Base-by-base conservation (phyloP, 1,284 basidiomycete genomes). In the Gymnopus androsaceus region DNA sequence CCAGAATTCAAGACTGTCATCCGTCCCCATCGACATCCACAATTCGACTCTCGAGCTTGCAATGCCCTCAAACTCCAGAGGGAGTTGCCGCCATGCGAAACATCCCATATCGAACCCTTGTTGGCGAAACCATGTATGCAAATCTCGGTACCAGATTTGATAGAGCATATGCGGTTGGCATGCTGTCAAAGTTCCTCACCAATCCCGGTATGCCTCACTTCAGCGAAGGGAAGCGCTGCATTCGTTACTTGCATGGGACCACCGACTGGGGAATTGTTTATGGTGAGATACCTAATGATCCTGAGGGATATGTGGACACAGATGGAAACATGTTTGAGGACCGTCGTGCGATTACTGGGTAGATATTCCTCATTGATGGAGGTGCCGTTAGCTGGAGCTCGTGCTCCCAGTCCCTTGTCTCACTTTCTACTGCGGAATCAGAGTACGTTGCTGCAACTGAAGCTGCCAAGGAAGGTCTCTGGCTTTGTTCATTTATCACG, bases 91-190 rank as follows among this genome's bases (percentile, higher is more conserved):
- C 19, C 12, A 23, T 28, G n/a, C 12, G 45, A 7, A 15, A 17
- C 11, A 19, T 17, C 7, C 57, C 46, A 12, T 64, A 63, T 23
- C 28, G 21, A 25, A 27, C 30, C 23, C 41, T 44, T 7, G n/a
- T 63, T 19, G 63, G 63, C 1, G 51, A 41, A 1, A 38, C 64
- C 8, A 63, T 63, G 58, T 69, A 64, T 38, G 56, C 57, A 14
- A 56, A 50, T n/a, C 51, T 63, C 6, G 59, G 46, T 4, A 63
- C 58, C 2, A 17, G 58, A 34, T 5, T 21, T 6, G 38, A 40
- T 12, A 40, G 19, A 7, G 5, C 38, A 4, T 40, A 19, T 12
- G n/a, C 56, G 0, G 51, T 63, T n/a, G 38, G 52, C 5, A 40
- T 4, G 2, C 53, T 64, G 3, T 44, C 53, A 27, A 60, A 57